Percentiles rank a stretch among this genome's conserved stretches.
phyloP scores from a whole-genome alignment of 2,329 filamentous ascomycete species.

The Alternaria gansuensis region DNA sequence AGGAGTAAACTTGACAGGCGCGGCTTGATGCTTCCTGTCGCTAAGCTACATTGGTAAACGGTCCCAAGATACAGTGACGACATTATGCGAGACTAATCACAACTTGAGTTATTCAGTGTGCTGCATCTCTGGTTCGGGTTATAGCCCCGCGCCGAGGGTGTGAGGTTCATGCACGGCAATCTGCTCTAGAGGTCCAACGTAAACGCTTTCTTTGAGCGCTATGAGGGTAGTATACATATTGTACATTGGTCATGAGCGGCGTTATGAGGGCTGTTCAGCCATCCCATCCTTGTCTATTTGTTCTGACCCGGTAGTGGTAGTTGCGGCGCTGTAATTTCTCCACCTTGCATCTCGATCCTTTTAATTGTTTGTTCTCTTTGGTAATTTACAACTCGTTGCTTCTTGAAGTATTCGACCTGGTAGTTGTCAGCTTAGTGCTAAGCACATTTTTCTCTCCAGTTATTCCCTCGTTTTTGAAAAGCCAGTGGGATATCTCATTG shows the following conservation, averaged over 20 bases:
- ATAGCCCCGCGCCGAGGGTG: conserved; percentile 2
- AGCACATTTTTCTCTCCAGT: no score
- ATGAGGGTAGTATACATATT: conserved; percentile 18
- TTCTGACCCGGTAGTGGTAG: conserved; percentile 41
- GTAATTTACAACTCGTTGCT: conserved; percentile 90
- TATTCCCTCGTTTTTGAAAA: not conserved
- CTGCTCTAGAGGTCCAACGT: not conserved
- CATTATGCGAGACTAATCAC: conserved; percentile 20
- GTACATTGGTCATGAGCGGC: conserved; percentile 24
- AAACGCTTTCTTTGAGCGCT: not conserved
- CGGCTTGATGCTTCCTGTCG: conserved; percentile 3
- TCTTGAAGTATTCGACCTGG: conserved; percentile 97
- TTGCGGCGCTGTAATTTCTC: conserved; percentile 48
- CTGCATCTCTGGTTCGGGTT: not conserved
- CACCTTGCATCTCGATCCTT: conserved; percentile 56
- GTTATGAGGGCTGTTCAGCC: conserved; percentile 9
- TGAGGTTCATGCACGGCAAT: conserved; percentile 7
- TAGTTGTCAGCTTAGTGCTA: conserved; percentile 21
- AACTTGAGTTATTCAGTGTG: not conserved
- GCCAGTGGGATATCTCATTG: not conserved
- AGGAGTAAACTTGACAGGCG: conserved; percentile 10
- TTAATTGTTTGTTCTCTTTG: conserved; percentile 76
- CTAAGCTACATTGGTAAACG: conserved; percentile 7
- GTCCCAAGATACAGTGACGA: conserved; percentile 17
- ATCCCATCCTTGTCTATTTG: conserved; percentile 6